Percentiles rank a stretch among this genome's conserved stretches.
phyloP scores from a whole-genome alignment of 495 filamentous ascomycete genomes.

The Thozetella sp. region DNA sequence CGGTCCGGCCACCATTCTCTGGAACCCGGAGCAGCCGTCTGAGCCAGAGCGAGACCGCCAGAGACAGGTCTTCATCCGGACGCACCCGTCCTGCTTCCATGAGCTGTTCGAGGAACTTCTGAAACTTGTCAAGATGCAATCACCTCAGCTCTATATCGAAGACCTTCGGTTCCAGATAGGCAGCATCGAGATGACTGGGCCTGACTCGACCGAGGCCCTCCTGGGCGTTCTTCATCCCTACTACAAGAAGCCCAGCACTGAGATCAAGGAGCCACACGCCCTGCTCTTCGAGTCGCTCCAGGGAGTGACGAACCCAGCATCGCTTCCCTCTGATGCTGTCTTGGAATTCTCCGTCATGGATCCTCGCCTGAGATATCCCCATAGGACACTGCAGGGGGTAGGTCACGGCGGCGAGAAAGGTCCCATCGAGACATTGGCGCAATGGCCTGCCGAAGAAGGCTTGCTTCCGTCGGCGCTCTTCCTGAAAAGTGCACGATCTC shows the following conservation, averaged over 20 bases:
- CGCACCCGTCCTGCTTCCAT: constrained; percentile 88
- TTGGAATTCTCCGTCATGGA: constrained; percentile 76
- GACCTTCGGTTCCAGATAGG: constrained; percentile 94
- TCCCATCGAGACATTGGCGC: constrained; percentile 56
- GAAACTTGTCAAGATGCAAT: constrained; percentile 67
- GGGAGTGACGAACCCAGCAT: constrained; percentile 73
- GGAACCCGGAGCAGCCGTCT: constrained; percentile 44
- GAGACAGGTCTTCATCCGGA: constrained; percentile 69
- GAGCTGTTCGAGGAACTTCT: constrained; percentile 82
- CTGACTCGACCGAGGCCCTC: constrained; percentile 80
- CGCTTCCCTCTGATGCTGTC: constrained; percentile 72
- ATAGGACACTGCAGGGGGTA: constrained; percentile 41
- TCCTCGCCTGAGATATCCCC: constrained; percentile 79
- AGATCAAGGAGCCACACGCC: constrained; percentile 43
- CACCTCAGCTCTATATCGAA: constrained; percentile 74
- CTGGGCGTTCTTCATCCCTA: constrained; percentile 69
- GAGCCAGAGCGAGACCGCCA: constrained; percentile 22
- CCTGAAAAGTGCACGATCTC: constrained; percentile 61
- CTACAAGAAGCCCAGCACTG: constrained; percentile 9
- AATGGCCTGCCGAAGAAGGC: constrained; percentile 69
- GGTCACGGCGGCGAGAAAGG: constrained; percentile 53
- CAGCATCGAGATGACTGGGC: constrained; percentile 86
- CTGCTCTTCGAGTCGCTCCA: constrained; percentile 64
- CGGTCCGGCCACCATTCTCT: constrained; percentile 77
- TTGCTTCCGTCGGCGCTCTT: constrained; percentile 64